Evolutionary conservation across 2,329 filamentous ascomycete species (phyloP).

Genomic region (Aspergillus candidus): DNA sequence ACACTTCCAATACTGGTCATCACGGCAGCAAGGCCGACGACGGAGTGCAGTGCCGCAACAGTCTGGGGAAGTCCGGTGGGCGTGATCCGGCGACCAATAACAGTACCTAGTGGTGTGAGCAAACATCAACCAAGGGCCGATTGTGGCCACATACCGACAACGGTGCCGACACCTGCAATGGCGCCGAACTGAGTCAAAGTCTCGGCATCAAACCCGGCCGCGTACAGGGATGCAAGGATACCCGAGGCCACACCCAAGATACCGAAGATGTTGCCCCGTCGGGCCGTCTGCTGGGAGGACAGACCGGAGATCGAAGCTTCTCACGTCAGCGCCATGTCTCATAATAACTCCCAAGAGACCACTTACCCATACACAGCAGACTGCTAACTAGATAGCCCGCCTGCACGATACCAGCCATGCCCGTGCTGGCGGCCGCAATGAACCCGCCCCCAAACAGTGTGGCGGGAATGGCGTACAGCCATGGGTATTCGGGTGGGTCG

Average conservation of each 20-base stretch:
- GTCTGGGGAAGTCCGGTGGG: constrained; percentile 85
- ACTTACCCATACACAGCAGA: constrained; percentile 66
- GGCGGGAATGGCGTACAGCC: constrained; percentile 75
- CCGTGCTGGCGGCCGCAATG: constrained; percentile 70
- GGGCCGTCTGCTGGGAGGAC: constrained; percentile 73
- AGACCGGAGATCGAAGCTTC: constrained; percentile 66
- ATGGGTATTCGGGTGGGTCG: constrained; percentile 81
- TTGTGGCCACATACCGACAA: constrained; percentile 49
- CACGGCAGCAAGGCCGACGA: constrained; percentile 82
- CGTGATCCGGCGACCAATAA: constrained; percentile 81
- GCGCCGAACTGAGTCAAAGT: constrained; percentile 73
- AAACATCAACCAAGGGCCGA: background rate
- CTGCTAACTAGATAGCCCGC: constrained; percentile 83
- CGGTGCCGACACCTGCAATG: constrained; percentile 64
- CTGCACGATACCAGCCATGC: constrained; percentile 76
- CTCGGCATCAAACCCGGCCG: constrained; percentile 72
- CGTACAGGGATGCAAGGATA: constrained; percentile 73
- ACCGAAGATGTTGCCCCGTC: constrained; percentile 78
- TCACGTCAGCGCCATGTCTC: background rate
- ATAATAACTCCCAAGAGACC: background rate
- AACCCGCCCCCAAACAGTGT: constrained; percentile 74
- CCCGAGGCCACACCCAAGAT: constrained; percentile 80
- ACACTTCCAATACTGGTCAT: constrained; percentile 84
- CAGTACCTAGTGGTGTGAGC: constrained; percentile 46
- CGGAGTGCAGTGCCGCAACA: constrained; percentile 80